A percentile compares a stretch with the other conserved stretches of the same genome.
Evolutionary conservation across 331 rosid species (phyloP).

Genomic region (Malus hybrid): DNA sequence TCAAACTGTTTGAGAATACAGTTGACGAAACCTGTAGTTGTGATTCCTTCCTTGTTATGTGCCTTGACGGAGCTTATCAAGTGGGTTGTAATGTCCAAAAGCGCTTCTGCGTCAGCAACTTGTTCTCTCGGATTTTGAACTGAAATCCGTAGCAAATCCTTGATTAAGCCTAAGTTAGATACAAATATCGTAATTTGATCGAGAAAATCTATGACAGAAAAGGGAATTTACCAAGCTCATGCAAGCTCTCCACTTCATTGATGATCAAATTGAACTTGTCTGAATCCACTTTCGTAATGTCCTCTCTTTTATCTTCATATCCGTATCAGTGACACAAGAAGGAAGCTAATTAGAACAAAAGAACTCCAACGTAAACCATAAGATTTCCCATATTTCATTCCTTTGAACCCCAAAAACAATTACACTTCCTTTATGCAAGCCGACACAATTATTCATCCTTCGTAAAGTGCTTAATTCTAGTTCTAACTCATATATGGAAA

Average conservation of each 20-base stretch:
- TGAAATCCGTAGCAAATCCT: slow-evolving; percentile 15
- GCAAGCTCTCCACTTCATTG: slow-evolving; percentile 58
- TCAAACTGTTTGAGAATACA: slow-evolving; percentile 41
- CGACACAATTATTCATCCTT: not conserved
- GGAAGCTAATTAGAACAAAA: not conserved
- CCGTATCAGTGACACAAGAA: not conserved
- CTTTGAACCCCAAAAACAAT: not conserved
- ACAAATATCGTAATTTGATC: not conserved
- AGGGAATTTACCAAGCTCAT: slow-evolving; percentile 49
- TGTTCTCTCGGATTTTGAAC: slow-evolving; percentile 87
- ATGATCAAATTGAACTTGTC: slow-evolving; percentile 49
- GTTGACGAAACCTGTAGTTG: slow-evolving; percentile 59
- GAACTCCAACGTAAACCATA: not conserved
- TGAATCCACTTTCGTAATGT: slow-evolving; percentile 40
- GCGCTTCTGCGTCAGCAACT: slow-evolving; percentile 83
- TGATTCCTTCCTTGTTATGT: slow-evolving; percentile 48
- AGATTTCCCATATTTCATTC: not conserved
- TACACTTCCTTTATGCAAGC: not conserved
- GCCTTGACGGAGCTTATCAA: slow-evolving; percentile 54
- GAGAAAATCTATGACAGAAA: not conserved
- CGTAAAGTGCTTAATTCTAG: too few relatives aligned
- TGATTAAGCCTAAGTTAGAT: not conserved
- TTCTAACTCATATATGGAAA: not conserved
- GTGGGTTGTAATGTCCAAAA: slow-evolving; percentile 59
- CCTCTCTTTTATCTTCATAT: slow-evolving; percentile 66